phyloP scores from a whole-genome alignment of 345 rosid species.

The Arabidopsis suecica region DNA sequence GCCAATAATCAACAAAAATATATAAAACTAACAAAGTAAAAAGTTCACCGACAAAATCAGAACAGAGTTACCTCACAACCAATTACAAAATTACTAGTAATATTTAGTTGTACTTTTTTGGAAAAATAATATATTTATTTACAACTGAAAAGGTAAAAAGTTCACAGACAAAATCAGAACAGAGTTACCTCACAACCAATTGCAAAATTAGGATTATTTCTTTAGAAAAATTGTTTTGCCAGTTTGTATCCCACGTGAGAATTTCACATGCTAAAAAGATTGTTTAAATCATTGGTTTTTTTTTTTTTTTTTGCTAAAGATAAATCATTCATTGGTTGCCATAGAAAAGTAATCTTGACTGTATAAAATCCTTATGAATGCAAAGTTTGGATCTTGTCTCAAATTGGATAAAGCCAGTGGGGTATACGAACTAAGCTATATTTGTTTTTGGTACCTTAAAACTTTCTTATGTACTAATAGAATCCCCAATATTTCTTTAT shows the following conservation, averaged over 20 bases:
- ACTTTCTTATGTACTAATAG: neutral
- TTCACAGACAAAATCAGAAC: slow-evolving; percentile 41
- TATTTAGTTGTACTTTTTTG: too few relatives aligned
- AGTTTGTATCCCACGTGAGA: slow-evolving; percentile 32
- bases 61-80: slow-evolving; percentile 26
- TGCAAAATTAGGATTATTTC: slow-evolving; percentile 7
- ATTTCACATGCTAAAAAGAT: slow-evolving; percentile 30
- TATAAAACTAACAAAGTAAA: slow-evolving; percentile 22
- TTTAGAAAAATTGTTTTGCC: neutral
- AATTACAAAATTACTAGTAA: slow-evolving; percentile 12
- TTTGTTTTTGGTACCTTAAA: slow-evolving; percentile 8
- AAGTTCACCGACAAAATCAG: slow-evolving; percentile 39
- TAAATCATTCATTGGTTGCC: slow-evolving; percentile 43
- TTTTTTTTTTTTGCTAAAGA: too few relatives aligned
- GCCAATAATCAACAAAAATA: neutral
- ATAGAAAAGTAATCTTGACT: slow-evolving; percentile 32
- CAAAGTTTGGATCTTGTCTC: slow-evolving; percentile 39
- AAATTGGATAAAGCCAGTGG: slow-evolving; percentile 34
- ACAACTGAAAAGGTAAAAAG: slow-evolving; percentile 26
- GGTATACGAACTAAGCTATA: slow-evolving; percentile 27
- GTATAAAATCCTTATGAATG: slow-evolving; percentile 27
- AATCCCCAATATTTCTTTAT: neutral
- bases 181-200: slow-evolving; percentile 30
- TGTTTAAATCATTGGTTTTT: slow-evolving; percentile 26
- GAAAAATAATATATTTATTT: neutral